Evolutionary conservation across 1,284 basidiomycete species (phyloP).

Genomic region (Cutaneotrichosporon dermatis): DNA sequence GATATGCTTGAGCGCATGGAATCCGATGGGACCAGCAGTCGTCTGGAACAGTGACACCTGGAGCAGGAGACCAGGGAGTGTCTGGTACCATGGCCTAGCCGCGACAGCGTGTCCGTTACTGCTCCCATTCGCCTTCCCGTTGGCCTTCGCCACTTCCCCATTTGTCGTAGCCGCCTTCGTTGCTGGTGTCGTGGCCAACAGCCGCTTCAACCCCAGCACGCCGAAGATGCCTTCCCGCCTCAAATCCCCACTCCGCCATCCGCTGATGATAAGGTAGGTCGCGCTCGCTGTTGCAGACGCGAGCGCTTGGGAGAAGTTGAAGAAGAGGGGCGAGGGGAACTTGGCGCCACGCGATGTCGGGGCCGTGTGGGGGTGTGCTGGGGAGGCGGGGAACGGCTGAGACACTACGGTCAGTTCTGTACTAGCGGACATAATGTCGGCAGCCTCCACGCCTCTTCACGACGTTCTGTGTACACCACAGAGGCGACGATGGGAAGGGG

Average conservation of each 20-base stretch:
- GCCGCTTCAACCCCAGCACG: conserved; percentile 27
- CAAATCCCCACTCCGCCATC: conserved; percentile 22
- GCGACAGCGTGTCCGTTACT: conserved; percentile 17
- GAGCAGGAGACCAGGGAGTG: conserved; percentile 56
- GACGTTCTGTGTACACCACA: no score
- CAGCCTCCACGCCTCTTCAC: no score
- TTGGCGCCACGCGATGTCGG: conserved; percentile 45
- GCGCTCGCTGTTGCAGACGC: conserved; percentile 74
- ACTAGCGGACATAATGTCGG: no score
- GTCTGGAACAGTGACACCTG: conserved; percentile 87
- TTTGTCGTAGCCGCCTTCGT: background rate
- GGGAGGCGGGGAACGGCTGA: background rate
- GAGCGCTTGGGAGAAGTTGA: conserved; percentile 81
- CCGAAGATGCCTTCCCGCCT: conserved; percentile 5
- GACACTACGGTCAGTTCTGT: background rate
- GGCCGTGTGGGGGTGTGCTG: background rate
- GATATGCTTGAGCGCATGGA: conserved; percentile 89
- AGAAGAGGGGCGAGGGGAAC: conserved; percentile 81
- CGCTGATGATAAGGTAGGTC: conserved; percentile 64
- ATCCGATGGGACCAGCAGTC: conserved; percentile 87
- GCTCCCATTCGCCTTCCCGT: conserved; percentile 24
- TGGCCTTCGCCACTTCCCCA: conserved; percentile 22
- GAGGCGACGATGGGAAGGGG: no score
- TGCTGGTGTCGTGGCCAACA: conserved; percentile 10
- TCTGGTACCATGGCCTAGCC: conserved; percentile 21